A percentile compares a stretch with the other conserved stretches of the same genome.
These are phyloP conservation scores for Bathelium albidoporum DNA, from an alignment of 495 filamentous ascomycete species.

Conservation along the genomic window DNA sequence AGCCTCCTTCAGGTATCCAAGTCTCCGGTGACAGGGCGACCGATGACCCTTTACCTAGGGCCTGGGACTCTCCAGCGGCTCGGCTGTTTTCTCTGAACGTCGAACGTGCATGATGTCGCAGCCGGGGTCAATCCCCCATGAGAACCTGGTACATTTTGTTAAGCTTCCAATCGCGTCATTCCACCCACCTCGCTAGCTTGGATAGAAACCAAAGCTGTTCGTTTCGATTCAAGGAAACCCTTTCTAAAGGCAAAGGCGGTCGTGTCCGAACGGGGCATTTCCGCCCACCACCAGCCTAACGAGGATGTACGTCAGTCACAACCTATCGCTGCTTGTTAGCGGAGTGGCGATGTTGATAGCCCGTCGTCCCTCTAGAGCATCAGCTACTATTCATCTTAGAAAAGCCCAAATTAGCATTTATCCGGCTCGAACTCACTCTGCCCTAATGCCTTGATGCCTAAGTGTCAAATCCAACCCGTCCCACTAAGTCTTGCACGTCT, in stretches of 20 bases:
- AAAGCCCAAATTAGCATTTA: background rate
- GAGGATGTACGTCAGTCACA: background rate
- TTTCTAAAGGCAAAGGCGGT: background rate
- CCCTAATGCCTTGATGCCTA: background rate
- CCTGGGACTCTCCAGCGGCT: constrained; percentile 1
- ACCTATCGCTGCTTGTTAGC: background rate
- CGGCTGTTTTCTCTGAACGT: background rate
- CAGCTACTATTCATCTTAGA: background rate
- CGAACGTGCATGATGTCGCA: background rate
- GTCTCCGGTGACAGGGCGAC: background rate
- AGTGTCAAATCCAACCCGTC: background rate
- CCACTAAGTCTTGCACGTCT: background rate
- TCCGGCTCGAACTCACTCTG: background rate
- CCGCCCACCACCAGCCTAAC: background rate
- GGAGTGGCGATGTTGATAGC: background rate
- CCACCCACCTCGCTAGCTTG: background rate
- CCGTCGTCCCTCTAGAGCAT: background rate
- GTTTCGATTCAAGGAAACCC: background rate
- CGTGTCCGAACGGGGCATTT: background rate
- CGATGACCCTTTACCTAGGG: background rate
- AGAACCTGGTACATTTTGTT: background rate
- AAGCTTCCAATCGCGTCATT: background rate
- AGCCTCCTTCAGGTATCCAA: background rate
- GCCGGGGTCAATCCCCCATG: background rate
- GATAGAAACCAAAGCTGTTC: background rate